Base-by-base conservation (phyloP, 306 rosid genomes). In the Fragaria iinumae region DNA sequence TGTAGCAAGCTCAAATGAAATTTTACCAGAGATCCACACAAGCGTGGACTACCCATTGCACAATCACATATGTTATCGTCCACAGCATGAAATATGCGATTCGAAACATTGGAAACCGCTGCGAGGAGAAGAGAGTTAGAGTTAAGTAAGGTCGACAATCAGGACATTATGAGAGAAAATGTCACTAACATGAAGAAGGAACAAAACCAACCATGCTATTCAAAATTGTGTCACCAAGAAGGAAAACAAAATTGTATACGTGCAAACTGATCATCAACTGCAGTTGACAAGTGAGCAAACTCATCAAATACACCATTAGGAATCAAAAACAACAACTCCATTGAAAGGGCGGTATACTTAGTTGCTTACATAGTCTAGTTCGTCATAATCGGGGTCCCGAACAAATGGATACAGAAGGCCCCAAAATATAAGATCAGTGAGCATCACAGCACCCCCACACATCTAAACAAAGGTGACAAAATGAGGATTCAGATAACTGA, bases 51-150 rank as follows among this genome's bases (percentile, higher is more conserved):
- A 91, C 79, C 98, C 99, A 95, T 64, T 95, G 99, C 17, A 89
- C 87, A 60, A 88, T 39, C 74, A 92, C 99, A 50, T 80, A 95
- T 38, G 68, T 50, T n/a, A 73, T 84, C 0, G 99, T 95, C 97
- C 97, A 92, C 72, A 89, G 43, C 77, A 92, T 59, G 80, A 92
- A 92, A 82, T 95, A 95, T 68, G 92, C 86, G 11, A 92, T 80
- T 69, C 98, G 96, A 69, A 95, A 95, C 73, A 88, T 67, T 1
- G 99, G 97, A 79, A 91, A 95, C 62, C 98, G 79, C 99, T 95
- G 98, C 80, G 20, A 74, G 6, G 74, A 52, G 85, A 73, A 74
- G 36, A 78, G 25, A 70, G 64, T 11, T 75, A 41, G 71, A 71
- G 67, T 16, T 50, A 25, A 25, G 25, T 25, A 25, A 25, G 25